phyloP scores from a whole-genome alignment of 805 yeast genomes.

The Scheffersomyces stipitis region DNA sequence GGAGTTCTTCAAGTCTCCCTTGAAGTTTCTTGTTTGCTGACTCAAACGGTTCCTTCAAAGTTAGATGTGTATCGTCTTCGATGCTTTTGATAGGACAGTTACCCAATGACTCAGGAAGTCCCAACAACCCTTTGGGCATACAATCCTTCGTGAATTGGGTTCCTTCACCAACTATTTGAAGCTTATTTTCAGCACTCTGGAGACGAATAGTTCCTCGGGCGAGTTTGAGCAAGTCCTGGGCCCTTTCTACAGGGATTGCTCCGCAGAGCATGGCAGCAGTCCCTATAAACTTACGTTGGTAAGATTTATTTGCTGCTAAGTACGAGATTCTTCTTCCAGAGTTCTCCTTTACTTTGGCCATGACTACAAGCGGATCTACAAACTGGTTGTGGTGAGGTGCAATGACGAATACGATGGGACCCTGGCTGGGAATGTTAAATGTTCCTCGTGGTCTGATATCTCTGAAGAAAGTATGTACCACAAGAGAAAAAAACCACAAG shows the following conservation, averaged over 20 bases:
- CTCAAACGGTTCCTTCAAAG: slow-evolving; percentile 25
- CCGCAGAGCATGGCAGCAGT: slow-evolving; percentile 29
- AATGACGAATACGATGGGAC: slow-evolving; percentile 40
- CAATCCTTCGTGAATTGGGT: slow-evolving; percentile 36
- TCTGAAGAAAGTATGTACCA: slow-evolving; percentile 41
- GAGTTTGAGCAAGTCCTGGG: slow-evolving; percentile 36
- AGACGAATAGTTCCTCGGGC: slow-evolving; percentile 29
- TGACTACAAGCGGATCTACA: slow-evolving; percentile 39
- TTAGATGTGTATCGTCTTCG: slow-evolving; percentile 30
- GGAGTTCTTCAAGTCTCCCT: slow-evolving; percentile 10
- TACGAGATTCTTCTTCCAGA: slow-evolving; percentile 34
- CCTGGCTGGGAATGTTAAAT: slow-evolving; percentile 36
- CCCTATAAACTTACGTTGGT: slow-evolving; percentile 32
- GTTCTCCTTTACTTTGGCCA: slow-evolving; percentile 32
- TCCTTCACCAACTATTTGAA: slow-evolving; percentile 29
- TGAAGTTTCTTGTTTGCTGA: slow-evolving; percentile 13
- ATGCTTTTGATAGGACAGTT: slow-evolving; percentile 30
- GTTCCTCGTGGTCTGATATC: slow-evolving; percentile 39
- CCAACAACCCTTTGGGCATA: slow-evolving; percentile 34
- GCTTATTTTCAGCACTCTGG: slow-evolving; percentile 13
- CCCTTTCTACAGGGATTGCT: slow-evolving; percentile 43
- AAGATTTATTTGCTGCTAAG: slow-evolving; percentile 39
- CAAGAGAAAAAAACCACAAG: slow-evolving; percentile 31
- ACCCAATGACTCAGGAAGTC: slow-evolving; percentile 36
- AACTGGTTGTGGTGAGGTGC: slow-evolving; percentile 47